These are phyloP conservation scores for Phalaenopsis hybrid DNA, from an alignment of 116 monocot genomes.

Conservation along the genomic window DNA sequence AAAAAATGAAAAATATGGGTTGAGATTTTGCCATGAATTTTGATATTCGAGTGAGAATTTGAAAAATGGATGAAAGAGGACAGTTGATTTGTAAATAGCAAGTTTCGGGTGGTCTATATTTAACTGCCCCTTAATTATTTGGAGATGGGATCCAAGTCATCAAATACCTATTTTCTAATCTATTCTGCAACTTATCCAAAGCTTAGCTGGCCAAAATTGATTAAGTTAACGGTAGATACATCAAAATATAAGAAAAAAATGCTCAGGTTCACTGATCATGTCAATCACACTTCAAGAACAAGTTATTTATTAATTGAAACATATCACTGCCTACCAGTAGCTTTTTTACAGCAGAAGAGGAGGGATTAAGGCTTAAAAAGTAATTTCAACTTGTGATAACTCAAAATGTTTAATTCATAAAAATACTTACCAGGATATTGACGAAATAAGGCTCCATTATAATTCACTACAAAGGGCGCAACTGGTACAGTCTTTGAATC, in stretches of 20 bases:
- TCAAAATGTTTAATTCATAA: background rate
- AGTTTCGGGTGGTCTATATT: too few relatives aligned
- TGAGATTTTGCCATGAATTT: too few relatives aligned
- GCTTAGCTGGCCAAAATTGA: background rate
- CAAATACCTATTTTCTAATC: background rate
- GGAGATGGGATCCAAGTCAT: background rate
- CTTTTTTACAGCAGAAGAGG: background rate
- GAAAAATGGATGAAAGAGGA: too few relatives aligned
- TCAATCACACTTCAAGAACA: slow-evolving; percentile 1
- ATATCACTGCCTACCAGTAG: background rate
- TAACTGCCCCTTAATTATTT: background rate
- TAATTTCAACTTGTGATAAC: background rate
- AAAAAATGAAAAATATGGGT: too few relatives aligned
- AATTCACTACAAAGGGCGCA: slow-evolving; percentile 86
- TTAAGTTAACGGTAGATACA: background rate
- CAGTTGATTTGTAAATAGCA: too few relatives aligned
- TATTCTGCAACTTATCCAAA: background rate
- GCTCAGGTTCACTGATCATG: background rate
- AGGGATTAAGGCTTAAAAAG: background rate
- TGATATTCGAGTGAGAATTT: too few relatives aligned
- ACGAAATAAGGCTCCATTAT: slow-evolving; percentile 89
- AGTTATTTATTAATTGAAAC: background rate
- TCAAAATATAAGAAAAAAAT: background rate
- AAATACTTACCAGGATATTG: slow-evolving; percentile 81
- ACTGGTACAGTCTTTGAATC: slow-evolving; percentile 78